phyloP scores from a whole-genome alignment of 2,329 filamentous ascomycete species.

The Colletotrichum sidae region DNA sequence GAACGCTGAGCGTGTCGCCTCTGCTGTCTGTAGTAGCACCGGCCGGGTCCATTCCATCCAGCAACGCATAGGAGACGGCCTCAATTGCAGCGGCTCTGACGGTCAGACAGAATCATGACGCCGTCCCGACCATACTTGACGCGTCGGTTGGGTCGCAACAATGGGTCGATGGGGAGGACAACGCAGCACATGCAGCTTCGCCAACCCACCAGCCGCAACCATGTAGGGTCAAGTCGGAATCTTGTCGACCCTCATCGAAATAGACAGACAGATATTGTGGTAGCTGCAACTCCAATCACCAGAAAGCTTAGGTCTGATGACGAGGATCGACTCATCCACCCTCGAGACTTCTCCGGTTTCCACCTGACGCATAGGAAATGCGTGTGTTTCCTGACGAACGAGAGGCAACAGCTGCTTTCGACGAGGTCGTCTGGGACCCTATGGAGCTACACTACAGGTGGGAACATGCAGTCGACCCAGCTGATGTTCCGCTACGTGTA shows the following conservation, averaged over 20 bases:
- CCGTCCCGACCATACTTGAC: constrained; percentile 14
- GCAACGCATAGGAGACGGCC: not conserved
- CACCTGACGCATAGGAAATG: not conserved
- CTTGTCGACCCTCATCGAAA: constrained; percentile 14
- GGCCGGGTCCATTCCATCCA: too few relatives aligned
- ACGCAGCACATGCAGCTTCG: constrained; percentile 21
- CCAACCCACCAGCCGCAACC: not conserved
- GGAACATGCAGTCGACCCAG: too few relatives aligned
- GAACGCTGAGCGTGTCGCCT: too few relatives aligned
- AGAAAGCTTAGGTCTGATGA: constrained; percentile 6
- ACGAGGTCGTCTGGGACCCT: too few relatives aligned
- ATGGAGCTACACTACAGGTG: too few relatives aligned
- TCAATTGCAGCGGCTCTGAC: constrained; percentile 13
- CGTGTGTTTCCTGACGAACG: not conserved
- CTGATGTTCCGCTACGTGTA: not conserved
- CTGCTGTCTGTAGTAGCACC: too few relatives aligned
- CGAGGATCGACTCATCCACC: constrained; percentile 22
- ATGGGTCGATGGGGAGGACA: constrained; percentile 31
- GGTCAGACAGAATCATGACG: constrained; percentile 32
- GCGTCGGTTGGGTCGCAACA: constrained; percentile 27
- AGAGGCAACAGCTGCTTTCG: too few relatives aligned
- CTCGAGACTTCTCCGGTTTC: not conserved
- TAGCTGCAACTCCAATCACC: not conserved
- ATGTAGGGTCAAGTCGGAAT: constrained; percentile 8
- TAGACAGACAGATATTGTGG: not conserved